Evolutionary conservation across 495 filamentous ascomycete genomes (phyloP), one percentile per base, ranked within the genome.

Genomic region (Podospora pseudocomata): DNA sequence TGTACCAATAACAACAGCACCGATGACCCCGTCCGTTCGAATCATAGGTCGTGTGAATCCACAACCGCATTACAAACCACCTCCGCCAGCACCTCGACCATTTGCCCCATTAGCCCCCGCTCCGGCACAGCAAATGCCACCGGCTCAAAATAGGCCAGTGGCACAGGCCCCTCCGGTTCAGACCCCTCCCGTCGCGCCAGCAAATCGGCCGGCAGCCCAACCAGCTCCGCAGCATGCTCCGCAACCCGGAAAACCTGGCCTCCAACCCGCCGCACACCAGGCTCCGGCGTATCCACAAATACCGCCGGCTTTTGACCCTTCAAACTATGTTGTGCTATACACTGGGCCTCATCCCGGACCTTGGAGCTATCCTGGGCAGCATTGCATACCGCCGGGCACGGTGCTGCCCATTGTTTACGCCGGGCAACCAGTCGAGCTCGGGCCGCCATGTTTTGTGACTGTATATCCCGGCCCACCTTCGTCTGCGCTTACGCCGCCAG

Each of bases 391-490:
- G 6, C 65, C 68, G n/a, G 68, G 68, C 6, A 23, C 65, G 1
- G 54, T 67, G 23, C 20, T 70, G 5, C 68, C 68, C 7, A 58
- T 70, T 39, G 65, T 70, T 4, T 57, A 67, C 60, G 61, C 65
- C 15, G 62, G 57, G n/a, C 68, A 70, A 28, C 34, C 56, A 13
- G 13, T 65, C 16, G 56, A 66, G 16, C 44, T 67, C 13, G 54
- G 60, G n/a, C 68, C 68, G 13, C 49, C 59, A 44, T 63, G 64
- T 56, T 67, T 60, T 16, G 54, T 65, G 32, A 34, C 68, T 5
- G 65, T 70, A 13, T 70, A 59, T 54, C 68, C 68, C 65, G 68
- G 68, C n/a, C 30, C 60, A 2, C 60, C 68, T 5, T 64, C 60
- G 34, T 59, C 32, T 34, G 18, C 39, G 39, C 7, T 13, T 49